Evolutionary conservation across 2,329 filamentous ascomycete genomes (phyloP), one percentile per base, ranked within the genome.

Genomic region (Pseudogymnoascus sp.): DNA sequence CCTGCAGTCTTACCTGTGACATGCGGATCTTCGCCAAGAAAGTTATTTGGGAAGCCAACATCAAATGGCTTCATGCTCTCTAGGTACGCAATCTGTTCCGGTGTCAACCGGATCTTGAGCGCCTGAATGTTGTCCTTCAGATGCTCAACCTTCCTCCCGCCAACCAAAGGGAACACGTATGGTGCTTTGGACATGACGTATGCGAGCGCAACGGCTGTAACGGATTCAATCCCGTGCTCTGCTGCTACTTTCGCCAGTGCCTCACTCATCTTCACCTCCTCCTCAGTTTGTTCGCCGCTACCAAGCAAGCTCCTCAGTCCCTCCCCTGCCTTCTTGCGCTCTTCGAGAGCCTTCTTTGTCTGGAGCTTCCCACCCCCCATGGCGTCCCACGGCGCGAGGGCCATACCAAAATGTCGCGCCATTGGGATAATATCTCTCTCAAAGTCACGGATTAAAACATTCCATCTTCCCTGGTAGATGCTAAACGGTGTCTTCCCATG

Each of bases 181-280:
- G 87, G 83, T 0, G 86, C 79, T 76, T 92, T 91, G 68, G 85
- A 81, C 80, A 90, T 83, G 14, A 92, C 85, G 71, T 92, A 92
- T 2, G 89, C 89, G 23, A 92, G 75, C 6, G 89, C 88, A 34
- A 90, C 76, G 37, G 82, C 82, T 3, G 85, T 88, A 57, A 90
- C 79, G 37, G 81, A 77, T 1, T 80, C 77, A 1, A 81, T 81
- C 68, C 86, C 83, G 65, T 80, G 77, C 7, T 79, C 78, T 0
- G 83, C 85, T 6, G 90, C 80, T 0, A 83, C 83, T 28, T 78
- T 79, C 61, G 81, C 84, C 34, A 86, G 78, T 10, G 48, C 48
- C 25, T 57, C 48, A 19, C 48, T 57, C 25, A 57, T 57, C n/a
- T 16, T 57, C 8, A 34, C 48, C 48, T 57, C 48, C 4, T 54